A percentile compares a stretch with the other conserved stretches of the same genome.
These are phyloP conservation scores for Arthrobotrys sinensis DNA, from an alignment of 2,329 filamentous ascomycete genomes.

Conservation along the genomic window DNA sequence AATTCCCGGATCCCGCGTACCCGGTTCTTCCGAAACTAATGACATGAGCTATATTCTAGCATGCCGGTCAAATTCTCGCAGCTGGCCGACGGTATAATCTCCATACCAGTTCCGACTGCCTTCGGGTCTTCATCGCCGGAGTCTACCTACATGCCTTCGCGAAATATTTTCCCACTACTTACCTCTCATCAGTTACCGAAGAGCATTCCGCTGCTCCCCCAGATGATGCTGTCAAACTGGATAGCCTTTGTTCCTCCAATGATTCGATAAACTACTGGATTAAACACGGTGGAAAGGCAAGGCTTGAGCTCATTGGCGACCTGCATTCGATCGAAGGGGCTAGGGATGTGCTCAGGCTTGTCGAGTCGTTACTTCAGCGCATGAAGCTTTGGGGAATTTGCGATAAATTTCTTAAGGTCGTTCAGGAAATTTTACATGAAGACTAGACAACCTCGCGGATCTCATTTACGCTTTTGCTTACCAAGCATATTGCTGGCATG, in stretches of 20 bases:
- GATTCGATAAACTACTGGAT: conserved; percentile 63
- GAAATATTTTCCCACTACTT: conserved; percentile 61
- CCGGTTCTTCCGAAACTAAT: conserved; percentile 42
- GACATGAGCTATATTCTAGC: conserved; percentile 56
- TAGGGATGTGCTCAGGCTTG: conserved; percentile 63
- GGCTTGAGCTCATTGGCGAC: conserved; percentile 62
- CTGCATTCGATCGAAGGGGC: conserved; percentile 63
- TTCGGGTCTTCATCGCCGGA: conserved; percentile 64
- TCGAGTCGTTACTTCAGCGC: conserved; percentile 63
- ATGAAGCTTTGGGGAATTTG: conserved; percentile 65
- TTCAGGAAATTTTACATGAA: conserved; percentile 63
- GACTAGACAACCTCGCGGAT: conserved; percentile 38
- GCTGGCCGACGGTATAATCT: conserved; percentile 64
- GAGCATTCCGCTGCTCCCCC: conserved; percentile 52
- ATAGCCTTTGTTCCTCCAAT: conserved; percentile 47
- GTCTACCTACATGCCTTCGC: conserved; percentile 64
- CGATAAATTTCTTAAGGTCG: conserved; percentile 64
- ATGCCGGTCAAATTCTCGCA: conserved; percentile 64
- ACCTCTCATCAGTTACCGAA: conserved; percentile 52
- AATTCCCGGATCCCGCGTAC: conserved; percentile 23
- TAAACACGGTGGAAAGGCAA: conserved; percentile 63
- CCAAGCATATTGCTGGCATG: conserved; percentile 1
- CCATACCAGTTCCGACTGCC: conserved; percentile 63
- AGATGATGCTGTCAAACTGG: conserved; percentile 62
- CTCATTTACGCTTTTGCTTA: conserved; percentile 3